phyloP scores from a whole-genome alignment of 352 stramenopile genomes.

The Poterioochromonas sp. region DNA sequence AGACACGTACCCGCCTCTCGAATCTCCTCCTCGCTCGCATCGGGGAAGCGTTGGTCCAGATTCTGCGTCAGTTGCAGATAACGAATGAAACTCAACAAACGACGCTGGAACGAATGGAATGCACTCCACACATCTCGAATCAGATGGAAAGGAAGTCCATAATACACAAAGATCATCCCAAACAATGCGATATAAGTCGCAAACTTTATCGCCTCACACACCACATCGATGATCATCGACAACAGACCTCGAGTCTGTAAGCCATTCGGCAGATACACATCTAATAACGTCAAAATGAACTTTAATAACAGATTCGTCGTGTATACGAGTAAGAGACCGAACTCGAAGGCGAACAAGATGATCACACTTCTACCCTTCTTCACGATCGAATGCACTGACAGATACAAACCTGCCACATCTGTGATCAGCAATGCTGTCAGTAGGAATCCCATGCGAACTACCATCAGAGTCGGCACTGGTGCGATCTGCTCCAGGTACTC shows the following conservation, averaged over 20 bases:
- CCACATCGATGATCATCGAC: conserved; percentile 16
- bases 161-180: conserved; percentile 92
- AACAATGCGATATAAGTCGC: conserved; percentile 95
- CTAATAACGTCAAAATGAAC: conserved; percentile 79
- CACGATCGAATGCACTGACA: conserved; percentile 16
- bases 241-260: conserved; percentile 22
- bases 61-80: conserved; percentile 89
- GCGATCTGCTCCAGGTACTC: conserved; percentile 46
- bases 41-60: conserved; percentile 89
- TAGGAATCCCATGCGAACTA: conserved; percentile 36
- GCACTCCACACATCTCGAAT: conserved; percentile 82
- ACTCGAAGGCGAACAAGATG: conserved; percentile 95
- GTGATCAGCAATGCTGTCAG: conserved; percentile 32
- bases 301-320: conserved; percentile 71
- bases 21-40: conserved; percentile 83
- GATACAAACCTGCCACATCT: conserved; percentile 27
- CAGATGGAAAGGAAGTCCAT: conserved; percentile 87
- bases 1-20: conserved; percentile 51
- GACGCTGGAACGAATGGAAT: conserved; percentile 58
- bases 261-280: conserved; percentile 51
- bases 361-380: conserved; percentile 53
- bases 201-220: conserved; percentile 76
- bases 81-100: conserved; percentile 27
- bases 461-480: conserved; percentile 33
- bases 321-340: conserved; percentile 82